Evolutionary conservation across 805 yeast species (phyloP), one percentile per base, ranked within the genome.

Genomic region (Pichia gijzeniarum): DNA sequence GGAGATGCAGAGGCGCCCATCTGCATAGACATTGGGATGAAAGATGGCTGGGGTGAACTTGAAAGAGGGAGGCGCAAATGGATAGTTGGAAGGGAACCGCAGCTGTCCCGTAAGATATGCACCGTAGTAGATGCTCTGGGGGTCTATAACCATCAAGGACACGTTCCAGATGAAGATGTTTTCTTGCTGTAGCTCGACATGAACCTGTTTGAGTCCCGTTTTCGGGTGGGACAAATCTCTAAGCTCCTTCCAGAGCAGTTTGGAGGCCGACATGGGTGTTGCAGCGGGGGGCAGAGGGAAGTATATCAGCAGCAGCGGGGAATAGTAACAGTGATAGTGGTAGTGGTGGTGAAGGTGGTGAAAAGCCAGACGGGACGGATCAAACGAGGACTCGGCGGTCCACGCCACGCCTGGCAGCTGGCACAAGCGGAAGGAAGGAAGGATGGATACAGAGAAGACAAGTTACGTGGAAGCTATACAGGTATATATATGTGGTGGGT

Each of bases 1-100:
- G 40, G 96, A 43, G 3, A 43, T 43, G 35, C 47, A 44, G 5
- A 48, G 38, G 54, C 95, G 70, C 16, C 98, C 98, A 65, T 90
- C 96, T 49, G 87, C 77, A 67, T 91, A 91, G 45, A 91, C 95
- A 63, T 91, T 91, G 21, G 98, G 98, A 60, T 91, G 98, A 68
- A 80, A 90, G 54, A 91, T 86, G 36, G 95, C 83, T 13, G 97
- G 96, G 7, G 91, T 82, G 71, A 91, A 91, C 55, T 95, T 73
- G 69, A 89, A 91, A 32, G 84, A 79, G 36, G 98, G 99, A 25
- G 99, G 99, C 19, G 86, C 71, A 61, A 78, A 91, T 3, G 98
- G 99, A 67, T 82, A 91, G 64, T 90, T 96, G 20, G 74, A 66
- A 3, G 98, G 98, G 68, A 91, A 91, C 57, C 82, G 78, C 86